phyloP scores from a whole-genome alignment of 1,139 yeast species.

The Diutina sp. region DNA sequence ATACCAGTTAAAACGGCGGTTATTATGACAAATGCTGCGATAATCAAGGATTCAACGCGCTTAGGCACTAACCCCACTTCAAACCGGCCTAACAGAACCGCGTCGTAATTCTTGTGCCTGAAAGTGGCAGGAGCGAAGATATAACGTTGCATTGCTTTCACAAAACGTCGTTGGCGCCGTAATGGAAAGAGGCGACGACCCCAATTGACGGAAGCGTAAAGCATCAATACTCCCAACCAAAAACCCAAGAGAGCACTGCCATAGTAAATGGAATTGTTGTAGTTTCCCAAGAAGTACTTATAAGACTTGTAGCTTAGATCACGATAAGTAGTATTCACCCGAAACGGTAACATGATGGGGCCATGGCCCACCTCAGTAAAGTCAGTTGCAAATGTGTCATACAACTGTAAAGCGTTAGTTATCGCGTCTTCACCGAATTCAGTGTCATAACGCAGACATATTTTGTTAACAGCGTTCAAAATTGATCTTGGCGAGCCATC shows the following conservation, averaged over 20 bases:
- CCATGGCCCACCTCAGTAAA: background rate
- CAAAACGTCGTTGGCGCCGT: background rate
- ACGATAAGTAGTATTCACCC: background rate
- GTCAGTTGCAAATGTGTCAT: background rate
- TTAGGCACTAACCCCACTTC: background rate
- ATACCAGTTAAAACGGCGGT: background rate
- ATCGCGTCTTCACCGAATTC: background rate
- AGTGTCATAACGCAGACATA: background rate
- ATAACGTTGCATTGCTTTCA: background rate
- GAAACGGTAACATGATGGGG: background rate
- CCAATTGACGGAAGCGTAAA: background rate
- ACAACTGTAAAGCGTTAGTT: background rate
- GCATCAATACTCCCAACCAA: background rate
- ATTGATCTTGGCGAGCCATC: background rate
- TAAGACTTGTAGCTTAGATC: background rate
- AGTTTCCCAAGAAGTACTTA: background rate
- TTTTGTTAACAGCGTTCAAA: background rate
- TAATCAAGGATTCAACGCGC: background rate
- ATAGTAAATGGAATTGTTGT: background rate
- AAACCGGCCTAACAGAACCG: background rate
- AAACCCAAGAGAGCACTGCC: background rate
- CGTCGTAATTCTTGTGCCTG: background rate
- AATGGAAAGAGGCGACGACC: background rate
- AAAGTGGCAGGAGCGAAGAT: background rate
- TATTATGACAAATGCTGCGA: background rate